Conservation (phyloP, 2,329 filamentous ascomycete species). For the Colletotrichum camelliae region DNA sequence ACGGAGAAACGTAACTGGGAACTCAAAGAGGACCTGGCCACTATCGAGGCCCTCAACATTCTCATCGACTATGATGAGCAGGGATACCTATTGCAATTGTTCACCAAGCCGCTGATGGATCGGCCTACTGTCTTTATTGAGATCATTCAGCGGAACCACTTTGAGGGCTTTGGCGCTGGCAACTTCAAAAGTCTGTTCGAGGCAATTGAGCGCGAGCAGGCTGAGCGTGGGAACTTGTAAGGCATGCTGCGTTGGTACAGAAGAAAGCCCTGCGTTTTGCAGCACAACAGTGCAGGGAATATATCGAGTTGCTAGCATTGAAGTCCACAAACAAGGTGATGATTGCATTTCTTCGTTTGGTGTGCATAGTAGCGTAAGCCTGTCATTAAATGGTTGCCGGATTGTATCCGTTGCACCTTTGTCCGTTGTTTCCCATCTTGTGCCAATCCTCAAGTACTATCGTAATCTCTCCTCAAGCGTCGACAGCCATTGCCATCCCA, state of each 20-base stretch:
- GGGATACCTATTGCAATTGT: slow-evolving; percentile 80
- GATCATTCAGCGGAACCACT: slow-evolving; percentile 92
- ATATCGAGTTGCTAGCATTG: not conserved
- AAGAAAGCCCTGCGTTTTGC: not conserved
- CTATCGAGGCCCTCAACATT: slow-evolving; percentile 79
- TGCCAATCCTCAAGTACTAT: not conserved
- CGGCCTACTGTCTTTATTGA: slow-evolving; percentile 95
- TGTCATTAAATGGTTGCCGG: not conserved
- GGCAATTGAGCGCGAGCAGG: slow-evolving; percentile 94
- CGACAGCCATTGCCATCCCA: slow-evolving; percentile 49
- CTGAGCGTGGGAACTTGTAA: slow-evolving; percentile 80
- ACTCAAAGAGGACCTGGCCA: slow-evolving; percentile 81
- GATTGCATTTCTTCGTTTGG: not conserved
- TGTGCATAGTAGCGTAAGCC: not conserved
- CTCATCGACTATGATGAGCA: slow-evolving; percentile 94
- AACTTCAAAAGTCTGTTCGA: slow-evolving; percentile 97
- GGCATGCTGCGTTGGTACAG: not conserved
- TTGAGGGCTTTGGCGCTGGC: slow-evolving; percentile 90
- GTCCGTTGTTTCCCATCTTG: not conserved
- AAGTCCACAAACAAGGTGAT: not conserved
- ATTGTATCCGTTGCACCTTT: not conserved
- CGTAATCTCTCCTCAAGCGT: slow-evolving; percentile 27
- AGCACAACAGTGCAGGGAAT: not conserved
- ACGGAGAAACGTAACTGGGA: slow-evolving; percentile 63
- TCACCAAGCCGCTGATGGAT: slow-evolving; percentile 90